Percentiles rank a stretch among this genome's conserved stretches.
These are phyloP conservation scores for Lactarius sanguifluus DNA, from an alignment of 768 basidiomycete genomes.

Conservation along the genomic window DNA sequence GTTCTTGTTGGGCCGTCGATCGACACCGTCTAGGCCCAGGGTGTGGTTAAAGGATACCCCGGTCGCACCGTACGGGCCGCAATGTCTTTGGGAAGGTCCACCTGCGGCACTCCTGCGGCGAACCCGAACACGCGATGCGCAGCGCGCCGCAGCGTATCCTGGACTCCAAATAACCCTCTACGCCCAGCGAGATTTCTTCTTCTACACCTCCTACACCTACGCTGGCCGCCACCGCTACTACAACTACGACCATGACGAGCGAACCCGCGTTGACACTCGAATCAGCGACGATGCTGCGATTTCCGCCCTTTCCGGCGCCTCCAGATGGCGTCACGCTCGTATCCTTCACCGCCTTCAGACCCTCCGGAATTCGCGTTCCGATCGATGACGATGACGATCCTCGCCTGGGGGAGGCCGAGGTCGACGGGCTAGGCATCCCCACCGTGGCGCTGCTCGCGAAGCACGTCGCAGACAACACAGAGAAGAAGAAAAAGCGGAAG, in stretches of 20 bases:
- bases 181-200: neutral
- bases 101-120: neutral
- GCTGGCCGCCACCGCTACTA: neutral
- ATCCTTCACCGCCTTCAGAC: constrained; percentile 57
- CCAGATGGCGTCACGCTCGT: constrained; percentile 50
- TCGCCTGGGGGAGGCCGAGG: constrained; percentile 44
- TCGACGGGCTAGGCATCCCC: constrained; percentile 65
- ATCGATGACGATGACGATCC: constrained; percentile 37
- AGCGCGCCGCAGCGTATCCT: neutral
- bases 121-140: neutral
- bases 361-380: constrained; percentile 55
- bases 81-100: neutral
- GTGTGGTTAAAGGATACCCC: no score
- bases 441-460: constrained; percentile 55
- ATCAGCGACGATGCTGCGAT: constrained; percentile 33
- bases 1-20: no score
- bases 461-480: constrained; percentile 56
- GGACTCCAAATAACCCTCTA: neutral
- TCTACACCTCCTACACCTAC: neutral
- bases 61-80: neutral
- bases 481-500: constrained; percentile 55
- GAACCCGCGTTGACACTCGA: constrained; percentile 7
- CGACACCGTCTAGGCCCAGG: no score
- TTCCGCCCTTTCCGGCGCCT: constrained; percentile 49
- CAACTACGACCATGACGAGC: neutral